A percentile compares a stretch with the other conserved stretches of the same genome.
Evolutionary conservation across 139 green algal genomes (phyloP).

Genomic region (Micractinium sp.): DNA sequence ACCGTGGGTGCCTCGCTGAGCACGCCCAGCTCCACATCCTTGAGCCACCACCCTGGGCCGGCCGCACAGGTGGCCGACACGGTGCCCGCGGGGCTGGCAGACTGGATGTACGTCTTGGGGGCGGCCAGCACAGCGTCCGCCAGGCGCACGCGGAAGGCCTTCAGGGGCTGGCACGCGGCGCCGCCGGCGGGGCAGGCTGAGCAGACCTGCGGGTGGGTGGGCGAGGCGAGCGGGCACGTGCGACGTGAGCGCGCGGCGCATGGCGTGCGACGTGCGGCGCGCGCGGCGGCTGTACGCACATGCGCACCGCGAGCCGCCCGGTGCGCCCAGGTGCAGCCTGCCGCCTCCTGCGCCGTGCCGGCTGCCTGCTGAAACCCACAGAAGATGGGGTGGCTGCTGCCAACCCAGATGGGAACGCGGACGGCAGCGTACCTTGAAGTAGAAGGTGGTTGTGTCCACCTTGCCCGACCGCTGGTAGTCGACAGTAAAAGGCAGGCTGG

Average conservation of each 20-base stretch:
- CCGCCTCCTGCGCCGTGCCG: too few species aligned
- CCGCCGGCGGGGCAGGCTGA: not conserved
- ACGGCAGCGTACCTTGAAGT: slow-evolving; percentile 4
- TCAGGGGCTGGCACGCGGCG: slow-evolving; percentile 17
- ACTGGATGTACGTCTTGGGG: not conserved
- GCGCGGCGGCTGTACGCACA: too few species aligned
- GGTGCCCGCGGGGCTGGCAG: not conserved
- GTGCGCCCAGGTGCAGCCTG: too few species aligned
- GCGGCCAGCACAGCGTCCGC: not conserved
- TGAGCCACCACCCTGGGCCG: slow-evolving; percentile 21
- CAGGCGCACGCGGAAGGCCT: slow-evolving; percentile 26
- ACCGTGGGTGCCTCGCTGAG: not conserved
- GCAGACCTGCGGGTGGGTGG: slow-evolving; percentile 7
- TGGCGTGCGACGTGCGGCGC: too few species aligned
- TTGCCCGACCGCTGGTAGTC: slow-evolving; percentile 25
- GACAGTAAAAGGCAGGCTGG: not conserved
- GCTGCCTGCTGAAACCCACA: too few species aligned
- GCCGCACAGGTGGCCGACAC: not conserved
- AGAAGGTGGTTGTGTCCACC: slow-evolving; percentile 26
- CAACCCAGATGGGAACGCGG: too few species aligned
- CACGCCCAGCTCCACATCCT: not conserved
- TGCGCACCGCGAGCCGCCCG: too few species aligned
- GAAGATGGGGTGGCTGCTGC: too few species aligned
- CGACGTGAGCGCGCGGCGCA: not conserved
- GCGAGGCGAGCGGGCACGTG: not conserved